These are phyloP conservation scores for Chernovozyma sophiae-reginae DNA, from an alignment of 1,139 yeast species.

Conservation along the genomic window DNA sequence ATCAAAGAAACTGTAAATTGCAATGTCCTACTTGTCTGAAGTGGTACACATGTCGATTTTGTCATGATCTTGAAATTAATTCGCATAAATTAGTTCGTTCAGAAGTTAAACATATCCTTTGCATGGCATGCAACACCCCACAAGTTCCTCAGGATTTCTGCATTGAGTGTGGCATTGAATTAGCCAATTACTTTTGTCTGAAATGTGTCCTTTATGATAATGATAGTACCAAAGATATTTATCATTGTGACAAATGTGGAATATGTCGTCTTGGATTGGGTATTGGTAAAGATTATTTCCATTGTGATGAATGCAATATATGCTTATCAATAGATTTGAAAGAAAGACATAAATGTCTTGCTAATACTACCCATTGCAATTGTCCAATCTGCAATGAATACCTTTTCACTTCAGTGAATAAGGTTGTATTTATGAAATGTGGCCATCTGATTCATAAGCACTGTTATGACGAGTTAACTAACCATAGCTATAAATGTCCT, in stretches of 20 bases:
- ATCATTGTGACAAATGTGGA: conserved; percentile 91
- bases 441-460: conserved; percentile 90
- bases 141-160: conserved; percentile 70
- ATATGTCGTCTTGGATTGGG: conserved; percentile 90
- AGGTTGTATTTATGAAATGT: conserved; percentile 89
- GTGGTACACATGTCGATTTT: conserved; percentile 81
- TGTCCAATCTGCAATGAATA: conserved; percentile 94
- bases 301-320: conserved; percentile 86
- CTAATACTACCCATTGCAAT: conserved; percentile 82
- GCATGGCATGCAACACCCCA: conserved; percentile 75
- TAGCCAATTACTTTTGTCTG: conserved; percentile 75
- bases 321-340: conserved; percentile 79
- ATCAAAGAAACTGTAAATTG: conserved; percentile 76
- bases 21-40: conserved; percentile 72
- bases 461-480: conserved; percentile 76
- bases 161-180: conserved; percentile 55
- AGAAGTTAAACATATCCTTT: conserved; percentile 64
- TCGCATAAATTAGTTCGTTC: conserved; percentile 63
- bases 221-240: conserved; percentile 74
- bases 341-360: conserved; percentile 77
- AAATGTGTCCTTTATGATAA: conserved; percentile 82
- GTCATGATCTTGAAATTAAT: conserved; percentile 59
- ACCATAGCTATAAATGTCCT: conserved; percentile 86
- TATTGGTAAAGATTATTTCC: conserved; percentile 82
- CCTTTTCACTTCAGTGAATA: conserved; percentile 78